These are phyloP conservation scores for Kluyveromyces siamensis DNA, from an alignment of 805 yeast genomes.

Conservation along the genomic window DNA sequence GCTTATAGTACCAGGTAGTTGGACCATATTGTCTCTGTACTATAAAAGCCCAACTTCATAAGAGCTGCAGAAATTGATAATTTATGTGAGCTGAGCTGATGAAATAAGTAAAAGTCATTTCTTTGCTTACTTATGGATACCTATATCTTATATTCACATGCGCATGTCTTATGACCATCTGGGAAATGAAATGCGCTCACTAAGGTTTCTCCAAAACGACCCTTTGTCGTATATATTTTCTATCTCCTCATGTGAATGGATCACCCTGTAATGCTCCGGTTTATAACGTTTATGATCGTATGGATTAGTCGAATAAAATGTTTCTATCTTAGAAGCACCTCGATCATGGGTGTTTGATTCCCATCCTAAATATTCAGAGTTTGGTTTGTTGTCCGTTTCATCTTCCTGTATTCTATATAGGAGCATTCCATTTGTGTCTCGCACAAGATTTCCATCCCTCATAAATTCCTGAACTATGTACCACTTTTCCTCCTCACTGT, in stretches of 20 bases:
- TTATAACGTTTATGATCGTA: slow-evolving; percentile 19
- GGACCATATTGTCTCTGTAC: no score
- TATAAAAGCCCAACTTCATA: no score
- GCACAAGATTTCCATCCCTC: slow-evolving; percentile 31
- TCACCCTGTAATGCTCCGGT: slow-evolving; percentile 6
- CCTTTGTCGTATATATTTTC: slow-evolving; percentile 26
- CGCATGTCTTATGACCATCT: not conserved
- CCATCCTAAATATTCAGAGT: no score
- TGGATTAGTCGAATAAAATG: slow-evolving; percentile 23
- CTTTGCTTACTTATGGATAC: no score
- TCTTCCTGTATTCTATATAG: not conserved
- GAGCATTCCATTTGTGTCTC: slow-evolving; percentile 7
- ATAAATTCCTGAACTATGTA: slow-evolving; percentile 46
- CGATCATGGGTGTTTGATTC: not conserved
- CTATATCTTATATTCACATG: not conserved
- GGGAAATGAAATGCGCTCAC: slow-evolving; percentile 4
- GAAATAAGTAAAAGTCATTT: no score
- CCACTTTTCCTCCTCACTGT: slow-evolving; percentile 73
- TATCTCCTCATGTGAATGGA: slow-evolving; percentile 14
- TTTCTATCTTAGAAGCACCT: not conserved
- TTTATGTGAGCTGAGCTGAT: no score
- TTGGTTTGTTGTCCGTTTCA: no score
- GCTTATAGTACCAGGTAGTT: no score
- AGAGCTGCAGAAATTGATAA: no score
- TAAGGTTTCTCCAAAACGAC: slow-evolving; percentile 17